phyloP scores from a whole-genome alignment of 345 rosid species.

The Arabidopsis arenosa region DNA sequence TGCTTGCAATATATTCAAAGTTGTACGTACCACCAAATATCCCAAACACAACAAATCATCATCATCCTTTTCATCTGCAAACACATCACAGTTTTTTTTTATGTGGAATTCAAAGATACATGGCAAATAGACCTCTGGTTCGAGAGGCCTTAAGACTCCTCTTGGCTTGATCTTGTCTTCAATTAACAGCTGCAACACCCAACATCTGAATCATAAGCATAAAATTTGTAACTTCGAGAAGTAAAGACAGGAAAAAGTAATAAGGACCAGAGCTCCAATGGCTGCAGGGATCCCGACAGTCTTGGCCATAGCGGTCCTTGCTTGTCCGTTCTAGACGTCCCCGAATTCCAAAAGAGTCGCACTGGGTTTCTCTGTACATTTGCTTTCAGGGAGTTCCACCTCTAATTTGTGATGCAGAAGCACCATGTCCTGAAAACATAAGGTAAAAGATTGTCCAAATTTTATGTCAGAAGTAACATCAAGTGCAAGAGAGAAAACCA shows the following conservation, averaged over 20 bases:
- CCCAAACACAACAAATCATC: no score
- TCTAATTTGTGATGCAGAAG: constrained; percentile 89
- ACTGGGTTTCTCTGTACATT: constrained; percentile 55
- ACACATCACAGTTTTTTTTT: background rate
- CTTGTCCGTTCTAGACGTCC: constrained; percentile 59
- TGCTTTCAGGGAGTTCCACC: constrained; percentile 72
- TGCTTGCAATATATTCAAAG: no score
- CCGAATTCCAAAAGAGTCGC: constrained; percentile 90
- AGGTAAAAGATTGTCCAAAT: constrained; percentile 6
- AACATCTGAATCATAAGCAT: constrained; percentile 18
- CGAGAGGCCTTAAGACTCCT: constrained; percentile 83
- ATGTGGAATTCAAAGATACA: constrained; percentile 48
- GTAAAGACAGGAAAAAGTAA: background rate
- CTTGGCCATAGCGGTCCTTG: constrained; percentile 80
- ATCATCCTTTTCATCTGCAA: no score
- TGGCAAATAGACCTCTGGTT: constrained; percentile 86
- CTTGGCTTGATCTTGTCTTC: constrained; percentile 75
- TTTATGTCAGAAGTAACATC: constrained; percentile 22
- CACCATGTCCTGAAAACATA: constrained; percentile 81
- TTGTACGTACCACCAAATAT: no score
- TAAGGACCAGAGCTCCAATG: constrained; percentile 78
- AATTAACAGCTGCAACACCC: constrained; percentile 64
- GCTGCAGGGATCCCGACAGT: constrained; percentile 94
- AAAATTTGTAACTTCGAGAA: background rate
- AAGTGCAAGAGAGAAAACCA: constrained; percentile 14